Percentiles rank a stretch among this genome's conserved stretches.
phyloP scores from a whole-genome alignment of 352 stramenopile species.

The Pythium sp. region DNA sequence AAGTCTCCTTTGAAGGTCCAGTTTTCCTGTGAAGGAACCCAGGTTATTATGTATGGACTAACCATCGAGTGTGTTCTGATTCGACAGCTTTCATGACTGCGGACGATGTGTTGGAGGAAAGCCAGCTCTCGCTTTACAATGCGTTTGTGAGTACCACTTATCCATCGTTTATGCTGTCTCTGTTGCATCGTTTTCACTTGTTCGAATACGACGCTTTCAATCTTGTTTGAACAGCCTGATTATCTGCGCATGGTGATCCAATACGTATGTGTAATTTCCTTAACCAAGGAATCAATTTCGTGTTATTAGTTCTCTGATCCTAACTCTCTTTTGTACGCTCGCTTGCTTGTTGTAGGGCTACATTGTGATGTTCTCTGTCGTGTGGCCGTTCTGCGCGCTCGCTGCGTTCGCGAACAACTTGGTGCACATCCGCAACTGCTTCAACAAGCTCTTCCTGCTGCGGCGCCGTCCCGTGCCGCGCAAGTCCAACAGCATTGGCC shows the following conservation, averaged over 20 bases:
- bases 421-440: conserved; percentile 82
- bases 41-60: neutral
- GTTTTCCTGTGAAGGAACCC: neutral
- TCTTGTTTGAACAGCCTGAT: conserved; percentile 42
- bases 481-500: conserved; percentile 82
- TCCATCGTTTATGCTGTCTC: neutral
- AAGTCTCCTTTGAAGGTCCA: neutral
- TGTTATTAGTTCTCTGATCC: no score
- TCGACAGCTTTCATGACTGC: conserved; percentile 76
- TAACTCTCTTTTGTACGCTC: neutral
- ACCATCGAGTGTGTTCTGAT: neutral
- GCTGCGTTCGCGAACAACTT: conserved; percentile 77
- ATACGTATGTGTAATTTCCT: conserved; percentile 52
- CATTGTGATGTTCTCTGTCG: conserved; percentile 87
- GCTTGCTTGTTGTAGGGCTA: conserved; percentile 57
- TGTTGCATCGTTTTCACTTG: no score
- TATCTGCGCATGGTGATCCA: conserved; percentile 88
- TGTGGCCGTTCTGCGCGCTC: conserved; percentile 84
- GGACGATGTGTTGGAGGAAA: conserved; percentile 82
- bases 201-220: no score
- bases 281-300: neutral
- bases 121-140: conserved; percentile 76
- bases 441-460: conserved; percentile 78
- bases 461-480: conserved; percentile 67
- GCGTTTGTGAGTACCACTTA: conserved; percentile 53